phyloP scores from a whole-genome alignment of 768 basidiomycete species.

The Pleurotus platypus region DNA sequence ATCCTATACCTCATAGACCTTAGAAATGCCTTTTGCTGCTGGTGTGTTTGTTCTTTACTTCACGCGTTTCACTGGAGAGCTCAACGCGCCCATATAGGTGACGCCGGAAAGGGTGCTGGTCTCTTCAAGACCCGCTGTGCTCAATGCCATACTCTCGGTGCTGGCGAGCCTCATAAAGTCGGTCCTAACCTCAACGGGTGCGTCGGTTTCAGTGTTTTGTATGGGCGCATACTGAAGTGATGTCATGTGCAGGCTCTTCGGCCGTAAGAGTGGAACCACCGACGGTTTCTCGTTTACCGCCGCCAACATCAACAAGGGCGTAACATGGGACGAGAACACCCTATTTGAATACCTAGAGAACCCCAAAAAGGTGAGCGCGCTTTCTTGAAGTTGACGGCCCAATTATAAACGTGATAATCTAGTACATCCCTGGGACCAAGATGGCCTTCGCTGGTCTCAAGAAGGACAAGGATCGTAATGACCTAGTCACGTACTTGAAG shows the following conservation, averaged over 20 bases:
- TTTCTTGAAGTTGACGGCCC: neutral
- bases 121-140: conserved; percentile 97
- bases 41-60: conserved; percentile 23
- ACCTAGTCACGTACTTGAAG: conserved; percentile 86
- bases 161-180: conserved; percentile 80
- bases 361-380: conserved; percentile 83
- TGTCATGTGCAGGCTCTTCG: conserved; percentile 57
- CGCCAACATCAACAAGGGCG: conserved; percentile 93
- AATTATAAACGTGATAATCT: neutral
- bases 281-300: conserved; percentile 89
- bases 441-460: conserved; percentile 99
- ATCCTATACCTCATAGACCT: conserved; percentile 16
- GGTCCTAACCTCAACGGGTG: conserved; percentile 95
- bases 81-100: conserved; percentile 45
- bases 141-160: conserved; percentile 87
- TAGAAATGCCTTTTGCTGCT: conserved; percentile 37
- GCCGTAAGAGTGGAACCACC: conserved; percentile 82
- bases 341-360: conserved; percentile 95
- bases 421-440: conserved; percentile 97
- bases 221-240: neutral
- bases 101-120: conserved; percentile 83
- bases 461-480: conserved; percentile 97
- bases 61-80: neutral
- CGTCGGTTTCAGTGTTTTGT: conserved; percentile 20
- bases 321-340: conserved; percentile 83